Evolutionary conservation across 495 filamentous ascomycete species (phyloP), one percentile per base, ranked within the genome.

Genomic region (Penicillium longicatenatum): DNA sequence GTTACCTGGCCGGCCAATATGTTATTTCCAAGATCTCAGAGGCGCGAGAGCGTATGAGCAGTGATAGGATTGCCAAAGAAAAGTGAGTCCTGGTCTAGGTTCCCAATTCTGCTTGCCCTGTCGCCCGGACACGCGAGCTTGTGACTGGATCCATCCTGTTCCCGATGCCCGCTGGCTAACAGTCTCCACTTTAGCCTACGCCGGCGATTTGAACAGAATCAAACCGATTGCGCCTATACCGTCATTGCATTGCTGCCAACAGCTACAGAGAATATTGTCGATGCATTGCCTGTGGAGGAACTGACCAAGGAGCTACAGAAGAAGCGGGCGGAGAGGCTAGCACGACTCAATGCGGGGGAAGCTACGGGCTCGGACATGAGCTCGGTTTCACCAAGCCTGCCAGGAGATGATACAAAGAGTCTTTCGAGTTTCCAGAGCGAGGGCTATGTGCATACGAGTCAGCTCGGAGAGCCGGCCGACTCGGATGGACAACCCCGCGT

Each of bases 181-280:
- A 50, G 39, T 44, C 17, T 37, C n/a, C 20, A 26, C 14, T 46
- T 55, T 58, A 98, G 94, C 74, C 80, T 98, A 61, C 90, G 92
- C 46, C 89, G 94, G 54, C 88, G 94, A 62, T 98, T 98, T 78
- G 90, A 97, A 70, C 94, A 98, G 71, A 98, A 98, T 67, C 94
- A 98, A 64, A 93, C 96, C 69, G 95, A 98, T 73, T 98, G 94
- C 72, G 96, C 92, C 46, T 96, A 91, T 71, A 98, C 94, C n/a
- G 91, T 98, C 22, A 87, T 97, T 16, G 94, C 91, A n/a, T 80
- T 98, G 51, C 80, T 98, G 11, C 95, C 95, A 2, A 94, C 92
- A 31, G 90, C 91, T 6, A 91, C 91, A 8, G 85, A 93, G 55
- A 89, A 96, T 65, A 91, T 98, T 58, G 76, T 97, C 57, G 86